phyloP scores from a whole-genome alignment of 164 flowering plant species.

The Liriodendron chinense region DNA sequence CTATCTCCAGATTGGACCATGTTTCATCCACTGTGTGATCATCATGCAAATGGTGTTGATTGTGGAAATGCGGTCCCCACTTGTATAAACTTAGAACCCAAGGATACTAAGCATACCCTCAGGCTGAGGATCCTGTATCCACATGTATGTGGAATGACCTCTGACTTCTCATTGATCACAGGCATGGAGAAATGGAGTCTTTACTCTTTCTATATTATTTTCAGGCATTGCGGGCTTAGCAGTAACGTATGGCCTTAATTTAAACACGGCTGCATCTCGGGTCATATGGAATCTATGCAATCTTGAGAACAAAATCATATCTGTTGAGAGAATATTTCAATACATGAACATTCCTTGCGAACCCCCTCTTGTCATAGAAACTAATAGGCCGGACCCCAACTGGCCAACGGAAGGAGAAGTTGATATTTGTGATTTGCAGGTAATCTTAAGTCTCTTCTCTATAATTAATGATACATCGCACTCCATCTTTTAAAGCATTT shows the following conservation, averaged over 20 bases:
- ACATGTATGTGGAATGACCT: background rate
- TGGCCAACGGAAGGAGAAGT: conserved; percentile 27
- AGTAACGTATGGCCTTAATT: conserved; percentile 48
- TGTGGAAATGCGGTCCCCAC: no score
- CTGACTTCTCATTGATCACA: background rate
- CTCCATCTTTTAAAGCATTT: background rate
- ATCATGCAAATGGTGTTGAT: no score
- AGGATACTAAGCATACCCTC: background rate
- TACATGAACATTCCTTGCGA: conserved; percentile 27
- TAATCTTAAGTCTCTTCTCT: background rate
- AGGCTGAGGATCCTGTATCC: background rate
- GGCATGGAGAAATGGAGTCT: background rate
- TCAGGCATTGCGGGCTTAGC: conserved; percentile 47
- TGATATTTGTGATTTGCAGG: conserved; percentile 22
- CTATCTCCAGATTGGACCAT: background rate
- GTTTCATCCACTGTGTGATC: no score
- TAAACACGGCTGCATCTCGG: conserved; percentile 30
- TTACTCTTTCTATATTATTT: conserved; percentile 8
- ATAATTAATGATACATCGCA: background rate
- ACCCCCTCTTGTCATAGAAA: conserved; percentile 25
- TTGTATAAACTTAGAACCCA: background rate
- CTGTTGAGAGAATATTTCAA: conserved; percentile 37
- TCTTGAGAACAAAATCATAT: conserved; percentile 48
- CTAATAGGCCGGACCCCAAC: conserved; percentile 16
- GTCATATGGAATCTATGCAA: conserved; percentile 36